Percentiles rank a stretch among this genome's conserved stretches.
These are phyloP conservation scores for Candida labiduridarum DNA, from an alignment of 1,139 yeast genomes.

Conservation along the genomic window DNA sequence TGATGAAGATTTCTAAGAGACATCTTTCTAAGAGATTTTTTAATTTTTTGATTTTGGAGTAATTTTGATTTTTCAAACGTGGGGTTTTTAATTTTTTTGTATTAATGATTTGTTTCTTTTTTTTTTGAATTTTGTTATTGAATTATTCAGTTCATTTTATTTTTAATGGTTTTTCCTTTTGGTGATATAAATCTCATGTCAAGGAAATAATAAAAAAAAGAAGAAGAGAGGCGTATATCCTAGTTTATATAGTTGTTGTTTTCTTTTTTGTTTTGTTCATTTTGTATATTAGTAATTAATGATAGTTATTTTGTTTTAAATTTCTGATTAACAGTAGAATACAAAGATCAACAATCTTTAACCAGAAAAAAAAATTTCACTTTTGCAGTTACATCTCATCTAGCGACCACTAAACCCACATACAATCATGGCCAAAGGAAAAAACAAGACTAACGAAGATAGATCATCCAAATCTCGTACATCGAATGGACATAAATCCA, in stretches of 20 bases:
- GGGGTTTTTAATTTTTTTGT: constrained; percentile 3
- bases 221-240: background rate
- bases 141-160: background rate
- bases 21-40: background rate
- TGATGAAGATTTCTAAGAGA: constrained; percentile 49
- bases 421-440: constrained; percentile 63
- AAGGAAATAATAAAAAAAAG: background rate
- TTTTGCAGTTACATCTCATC: background rate
- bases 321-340: background rate
- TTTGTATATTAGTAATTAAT: constrained; percentile 6
- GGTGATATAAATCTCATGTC: too few relatives aligned
- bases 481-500: constrained; percentile 61
- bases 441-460: constrained; percentile 56
- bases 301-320: constrained; percentile 2
- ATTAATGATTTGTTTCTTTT: background rate
- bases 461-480: constrained; percentile 37
- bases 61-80: background rate
- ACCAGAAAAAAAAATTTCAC: constrained; percentile 1
- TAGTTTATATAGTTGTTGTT: background rate
- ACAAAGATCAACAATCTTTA: background rate
- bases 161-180: background rate
- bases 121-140: background rate
- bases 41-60: background rate
- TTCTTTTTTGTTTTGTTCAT: background rate
- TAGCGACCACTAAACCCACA: background rate